Base-by-base conservation (phyloP, 331 rosid species). In the Ulmus americana region DNA sequence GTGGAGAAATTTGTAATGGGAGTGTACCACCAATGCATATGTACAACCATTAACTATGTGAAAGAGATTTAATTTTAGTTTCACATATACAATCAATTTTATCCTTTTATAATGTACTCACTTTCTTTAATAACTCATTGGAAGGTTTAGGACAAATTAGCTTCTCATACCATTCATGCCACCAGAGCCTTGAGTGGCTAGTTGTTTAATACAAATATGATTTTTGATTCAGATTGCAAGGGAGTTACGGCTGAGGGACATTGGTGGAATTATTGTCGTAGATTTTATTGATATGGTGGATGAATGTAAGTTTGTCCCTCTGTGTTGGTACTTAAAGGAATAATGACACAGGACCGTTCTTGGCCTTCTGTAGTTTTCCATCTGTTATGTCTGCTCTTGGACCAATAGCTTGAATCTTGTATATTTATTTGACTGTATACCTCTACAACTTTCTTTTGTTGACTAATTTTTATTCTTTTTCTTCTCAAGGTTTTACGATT, bases 231-330 rank as follows among this genome's bases (percentile, higher is more conserved):
- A 89, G 98, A 94, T 94, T 77, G 95, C 95, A 39, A 79, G 95
- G 81, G 98, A 94, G 86, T 84, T 94, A 42, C 89, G 97, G 68
- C 71, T 94, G 70, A 85, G 98, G 74, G 97, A 94, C 81, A 85
- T 94, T 67, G 97, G 98, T 53, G 98, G 98, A 81, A 94, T 94
- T 68, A 94, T 94, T 44, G 98, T 94, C 16, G 97, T 94, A 59
- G 98, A 94, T 85, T 94, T 94, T 80, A 90, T 90, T 75, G 97
- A 87, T 72, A 94, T 94, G 98, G 73, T 59, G 13, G 97, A 90
- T 69, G 98, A 94, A 59, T 90, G 98, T 94, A 71, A 82, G 84
- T 76, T 16, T n/a, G 67, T 73, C 67, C 58, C 62, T 72, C 59
- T 63, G 70, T 45, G 39, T 55, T 40, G 9, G 11, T 22, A 28